These are phyloP conservation scores for Elongisporangium anandrum DNA, from an alignment of 352 stramenopile species.

Conservation along the genomic window DNA sequence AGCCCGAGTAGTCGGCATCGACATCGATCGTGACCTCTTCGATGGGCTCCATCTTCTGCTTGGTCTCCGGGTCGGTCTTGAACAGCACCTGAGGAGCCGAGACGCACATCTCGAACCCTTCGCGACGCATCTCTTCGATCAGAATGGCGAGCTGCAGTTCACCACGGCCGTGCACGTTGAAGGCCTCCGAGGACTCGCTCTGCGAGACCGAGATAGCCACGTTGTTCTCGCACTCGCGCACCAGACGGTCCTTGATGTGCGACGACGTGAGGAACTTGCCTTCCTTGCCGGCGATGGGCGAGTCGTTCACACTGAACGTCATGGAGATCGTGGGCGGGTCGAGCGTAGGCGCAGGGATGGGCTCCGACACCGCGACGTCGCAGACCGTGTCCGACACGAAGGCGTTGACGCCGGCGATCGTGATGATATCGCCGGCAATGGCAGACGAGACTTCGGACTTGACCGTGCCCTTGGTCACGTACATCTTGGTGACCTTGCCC, in stretches of 20 bases:
- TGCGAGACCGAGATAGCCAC: conserved; percentile 92
- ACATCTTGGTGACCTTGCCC: conserved; percentile 86
- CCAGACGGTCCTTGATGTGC: conserved; percentile 92
- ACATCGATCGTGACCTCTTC: conserved; percentile 96
- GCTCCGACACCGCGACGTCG: conserved; percentile 56
- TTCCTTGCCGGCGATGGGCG: conserved; percentile 93
- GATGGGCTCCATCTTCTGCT: conserved; percentile 84
- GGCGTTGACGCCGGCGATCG: conserved; percentile 92
- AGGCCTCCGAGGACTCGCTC: conserved; percentile 87
- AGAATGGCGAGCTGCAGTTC: conserved; percentile 98
- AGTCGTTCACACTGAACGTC: conserved; percentile 98
- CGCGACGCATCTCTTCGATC: conserved; percentile 98
- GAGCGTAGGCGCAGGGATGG: conserved; percentile 93
- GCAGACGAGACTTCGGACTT: conserved; percentile 87
- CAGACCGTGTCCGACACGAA: conserved; percentile 90
- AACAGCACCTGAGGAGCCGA: conserved; percentile 96
- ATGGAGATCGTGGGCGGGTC: conserved; percentile 97
- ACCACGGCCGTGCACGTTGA: conserved; percentile 94
- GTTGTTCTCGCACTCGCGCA: conserved; percentile 97
- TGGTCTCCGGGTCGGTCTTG: conserved; percentile 80
- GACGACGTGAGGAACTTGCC: conserved; percentile 97
- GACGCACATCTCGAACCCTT: conserved; percentile 98
- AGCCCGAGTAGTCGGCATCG: conserved; percentile 93
- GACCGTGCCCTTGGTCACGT: conserved; percentile 71
- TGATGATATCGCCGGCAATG: conserved; percentile 95